Evolutionary conservation across 495 filamentous ascomycete genomes (phyloP).

Genomic region (Xylaria telfairii): DNA sequence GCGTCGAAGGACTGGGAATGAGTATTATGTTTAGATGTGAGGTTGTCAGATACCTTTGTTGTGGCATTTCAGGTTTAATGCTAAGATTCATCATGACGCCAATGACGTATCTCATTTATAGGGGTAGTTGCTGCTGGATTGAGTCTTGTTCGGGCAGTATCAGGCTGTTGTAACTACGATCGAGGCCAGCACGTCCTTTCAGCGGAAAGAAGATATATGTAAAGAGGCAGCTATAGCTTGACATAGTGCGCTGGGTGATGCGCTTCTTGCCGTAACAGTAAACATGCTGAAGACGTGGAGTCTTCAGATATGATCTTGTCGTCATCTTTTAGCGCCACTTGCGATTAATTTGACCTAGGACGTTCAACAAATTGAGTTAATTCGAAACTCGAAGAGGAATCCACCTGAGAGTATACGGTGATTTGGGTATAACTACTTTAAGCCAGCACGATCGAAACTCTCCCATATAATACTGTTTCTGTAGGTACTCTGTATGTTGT

Average conservation of each 20-base stretch:
- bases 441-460: not conserved
- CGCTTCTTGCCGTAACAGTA: not conserved
- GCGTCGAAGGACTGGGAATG: too few species aligned
- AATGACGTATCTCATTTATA: conserved; percentile 8
- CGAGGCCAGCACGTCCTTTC: not conserved
- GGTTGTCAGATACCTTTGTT: too few species aligned
- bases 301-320: too few species aligned
- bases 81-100: conserved; percentile 1
- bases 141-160: not conserved
- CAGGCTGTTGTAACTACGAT: not conserved
- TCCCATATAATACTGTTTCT: not conserved
- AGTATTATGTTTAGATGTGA: conserved; percentile 4
- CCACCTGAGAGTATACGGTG: not conserved
- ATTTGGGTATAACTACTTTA: not conserved
- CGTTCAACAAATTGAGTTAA: not conserved
- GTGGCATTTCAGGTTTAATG: not conserved
- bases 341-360: not conserved
- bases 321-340: not conserved
- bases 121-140: not conserved
- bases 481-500: too few species aligned
- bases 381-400: not conserved
- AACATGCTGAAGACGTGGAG: not conserved
- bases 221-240: not conserved
- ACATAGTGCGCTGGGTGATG: not conserved
- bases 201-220: not conserved